A percentile compares a stretch with the other conserved stretches of the same genome.
These are phyloP conservation scores for Cynara cardunculus DNA, from an alignment of 129 eudicot genomes.

Conservation along the genomic window DNA sequence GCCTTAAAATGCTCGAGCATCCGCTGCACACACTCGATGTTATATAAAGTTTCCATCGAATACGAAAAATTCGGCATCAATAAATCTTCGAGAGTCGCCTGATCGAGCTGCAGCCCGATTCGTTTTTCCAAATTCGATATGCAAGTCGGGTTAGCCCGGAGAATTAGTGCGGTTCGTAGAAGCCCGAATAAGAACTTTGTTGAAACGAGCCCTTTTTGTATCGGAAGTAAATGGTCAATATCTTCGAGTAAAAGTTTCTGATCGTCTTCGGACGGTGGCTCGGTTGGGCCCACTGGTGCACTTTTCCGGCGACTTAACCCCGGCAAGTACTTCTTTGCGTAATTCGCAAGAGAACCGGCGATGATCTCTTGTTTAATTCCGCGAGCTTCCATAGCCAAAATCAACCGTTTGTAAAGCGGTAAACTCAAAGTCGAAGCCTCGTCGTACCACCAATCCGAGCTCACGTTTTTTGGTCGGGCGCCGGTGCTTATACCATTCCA, in stretches of 20 bases:
- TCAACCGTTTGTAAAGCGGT: slow-evolving; percentile 67
- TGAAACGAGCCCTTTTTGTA: slow-evolving; percentile 70
- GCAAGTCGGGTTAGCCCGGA: slow-evolving; percentile 51
- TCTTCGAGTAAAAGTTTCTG: slow-evolving; percentile 79
- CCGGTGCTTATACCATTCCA: slow-evolving; percentile 99
- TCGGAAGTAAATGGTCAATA: slow-evolving; percentile 64
- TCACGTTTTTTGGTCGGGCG: slow-evolving; percentile 64
- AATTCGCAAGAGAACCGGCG: slow-evolving; percentile 66
- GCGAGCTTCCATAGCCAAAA: slow-evolving; percentile 69
- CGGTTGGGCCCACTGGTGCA: slow-evolving; percentile 33
- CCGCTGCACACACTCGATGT: slow-evolving; percentile 86
- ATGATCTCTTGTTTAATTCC: slow-evolving; percentile 73
- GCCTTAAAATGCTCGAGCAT: slow-evolving; percentile 85
- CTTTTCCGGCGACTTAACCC: slow-evolving; percentile 72
- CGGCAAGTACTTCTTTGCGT: slow-evolving; percentile 76
- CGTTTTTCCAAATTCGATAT: slow-evolving; percentile 76
- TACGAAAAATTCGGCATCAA: slow-evolving; percentile 85
- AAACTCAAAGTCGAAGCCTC: slow-evolving; percentile 70
- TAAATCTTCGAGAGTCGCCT: slow-evolving; percentile 86
- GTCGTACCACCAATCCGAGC: slow-evolving; percentile 97
- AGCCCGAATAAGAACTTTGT: slow-evolving; percentile 74
- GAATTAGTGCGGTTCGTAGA: slow-evolving; percentile 70
- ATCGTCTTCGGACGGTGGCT: slow-evolving; percentile 63
- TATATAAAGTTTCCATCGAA: slow-evolving; percentile 90
- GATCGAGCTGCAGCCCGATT: slow-evolving; percentile 88